Evolutionary conservation across 1,284 basidiomycete species (phyloP).

Genomic region (Microbotryomycetes sp.): DNA sequence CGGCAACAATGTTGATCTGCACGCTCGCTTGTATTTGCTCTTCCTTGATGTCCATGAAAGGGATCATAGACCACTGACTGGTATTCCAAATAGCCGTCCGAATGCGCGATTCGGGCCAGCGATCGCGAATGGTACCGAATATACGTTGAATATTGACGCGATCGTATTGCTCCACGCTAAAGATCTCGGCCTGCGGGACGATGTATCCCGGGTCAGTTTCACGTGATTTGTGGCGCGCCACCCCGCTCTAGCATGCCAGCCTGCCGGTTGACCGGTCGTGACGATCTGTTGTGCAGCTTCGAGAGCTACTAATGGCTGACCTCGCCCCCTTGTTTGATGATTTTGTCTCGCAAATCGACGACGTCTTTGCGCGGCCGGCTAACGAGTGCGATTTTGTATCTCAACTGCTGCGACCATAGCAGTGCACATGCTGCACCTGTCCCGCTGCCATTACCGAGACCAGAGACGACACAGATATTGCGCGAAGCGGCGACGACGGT

Average conservation of each 20-base stretch:
- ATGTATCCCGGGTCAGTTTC: background rate
- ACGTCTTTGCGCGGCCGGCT: slow-evolving; percentile 15
- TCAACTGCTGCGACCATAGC: slow-evolving; percentile 5
- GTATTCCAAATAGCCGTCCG: slow-evolving; percentile 26
- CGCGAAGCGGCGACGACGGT: background rate
- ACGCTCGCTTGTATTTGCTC: slow-evolving; percentile 35
- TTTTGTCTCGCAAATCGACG: slow-evolving; percentile 12
- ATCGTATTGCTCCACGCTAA: slow-evolving; percentile 15
- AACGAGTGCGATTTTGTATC: slow-evolving; percentile 22
- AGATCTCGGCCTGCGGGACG: slow-evolving; percentile 8
- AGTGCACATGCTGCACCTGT: slow-evolving; percentile 13
- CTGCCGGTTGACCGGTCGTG: too few relatives aligned
- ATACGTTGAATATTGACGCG: slow-evolving; percentile 5
- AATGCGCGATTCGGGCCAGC: slow-evolving; percentile 17
- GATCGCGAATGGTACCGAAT: background rate
- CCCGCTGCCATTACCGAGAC: slow-evolving; percentile 20
- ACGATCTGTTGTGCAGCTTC: too few relatives aligned
- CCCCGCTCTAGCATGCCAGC: too few relatives aligned
- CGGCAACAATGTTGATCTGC: slow-evolving; percentile 54
- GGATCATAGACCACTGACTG: slow-evolving; percentile 23
- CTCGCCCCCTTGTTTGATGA: background rate
- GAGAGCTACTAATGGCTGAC: too few relatives aligned
- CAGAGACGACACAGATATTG: slow-evolving; percentile 16
- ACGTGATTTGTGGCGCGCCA: too few relatives aligned
- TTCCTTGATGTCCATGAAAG: slow-evolving; percentile 23